These are phyloP conservation scores for Gloeostereum incarnatum DNA, from an alignment of 768 basidiomycete species.

Conservation along the genomic window DNA sequence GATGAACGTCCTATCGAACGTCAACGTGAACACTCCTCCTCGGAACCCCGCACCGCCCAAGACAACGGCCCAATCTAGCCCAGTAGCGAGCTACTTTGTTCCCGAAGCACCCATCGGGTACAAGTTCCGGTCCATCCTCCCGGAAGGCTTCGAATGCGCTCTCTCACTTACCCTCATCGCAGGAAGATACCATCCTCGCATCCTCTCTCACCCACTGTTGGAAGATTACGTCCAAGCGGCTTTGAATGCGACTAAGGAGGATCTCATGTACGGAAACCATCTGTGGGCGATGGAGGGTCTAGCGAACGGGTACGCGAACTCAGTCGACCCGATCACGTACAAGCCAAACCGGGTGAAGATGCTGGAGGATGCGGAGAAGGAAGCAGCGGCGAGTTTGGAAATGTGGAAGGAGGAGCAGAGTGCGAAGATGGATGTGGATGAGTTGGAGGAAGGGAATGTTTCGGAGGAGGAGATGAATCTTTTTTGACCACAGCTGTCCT, in stretches of 20 bases:
- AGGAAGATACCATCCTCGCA: constrained; percentile 73
- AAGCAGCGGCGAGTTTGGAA: constrained; percentile 33
- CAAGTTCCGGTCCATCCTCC: constrained; percentile 59
- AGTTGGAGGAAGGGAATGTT: background rate
- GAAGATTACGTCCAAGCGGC: constrained; percentile 29
- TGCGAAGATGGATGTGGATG: constrained; percentile 16
- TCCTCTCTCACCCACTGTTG: constrained; percentile 59
- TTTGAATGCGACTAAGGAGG: constrained; percentile 19
- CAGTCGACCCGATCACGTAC: constrained; percentile 60
- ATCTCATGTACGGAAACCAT: constrained; percentile 36
- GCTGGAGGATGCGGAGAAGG: constrained; percentile 52
- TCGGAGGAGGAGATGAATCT: background rate
- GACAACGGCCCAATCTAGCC: background rate
- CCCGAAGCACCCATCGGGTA: constrained; percentile 62
- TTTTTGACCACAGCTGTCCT: no score
- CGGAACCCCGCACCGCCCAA: background rate
- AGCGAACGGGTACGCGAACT: constrained; percentile 54
- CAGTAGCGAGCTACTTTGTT: constrained; percentile 23
- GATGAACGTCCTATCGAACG: constrained; percentile 7
- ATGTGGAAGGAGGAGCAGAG: constrained; percentile 23
- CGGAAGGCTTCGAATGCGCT: constrained; percentile 51
- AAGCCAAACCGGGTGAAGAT: constrained; percentile 41
- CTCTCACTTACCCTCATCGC: constrained; percentile 63
- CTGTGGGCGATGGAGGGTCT: constrained; percentile 71
- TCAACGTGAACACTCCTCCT: background rate